A percentile compares a stretch with the other conserved stretches of the same genome.
These are phyloP conservation scores for Paraleonurus japonicus DNA, from an alignment of 257 asterid species.

Conservation along the genomic window DNA sequence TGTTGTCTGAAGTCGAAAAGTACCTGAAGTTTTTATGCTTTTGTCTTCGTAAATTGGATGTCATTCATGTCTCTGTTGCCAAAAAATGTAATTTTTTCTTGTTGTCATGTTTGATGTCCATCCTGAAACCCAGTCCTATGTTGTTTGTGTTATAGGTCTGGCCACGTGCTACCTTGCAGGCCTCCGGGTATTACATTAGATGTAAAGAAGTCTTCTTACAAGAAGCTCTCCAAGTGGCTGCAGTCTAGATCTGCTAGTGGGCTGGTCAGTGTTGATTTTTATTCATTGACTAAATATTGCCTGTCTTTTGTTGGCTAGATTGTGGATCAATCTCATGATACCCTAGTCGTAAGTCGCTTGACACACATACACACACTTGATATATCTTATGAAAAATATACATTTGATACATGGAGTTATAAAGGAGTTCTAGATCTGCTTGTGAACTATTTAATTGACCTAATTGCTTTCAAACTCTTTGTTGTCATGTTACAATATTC, in stretches of 20 bases:
- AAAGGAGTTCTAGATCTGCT: neutral
- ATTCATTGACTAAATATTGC: neutral
- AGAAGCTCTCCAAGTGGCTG: constrained; percentile 95
- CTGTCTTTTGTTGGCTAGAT: constrained; percentile 3
- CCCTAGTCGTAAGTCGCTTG: neutral
- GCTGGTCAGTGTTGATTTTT: constrained; percentile 47
- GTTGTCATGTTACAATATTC: constrained; percentile 8
- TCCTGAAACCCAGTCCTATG: neutral
- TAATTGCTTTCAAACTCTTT: constrained; percentile 2
- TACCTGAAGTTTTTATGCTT: neutral
- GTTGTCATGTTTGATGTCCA: constrained; percentile 21
- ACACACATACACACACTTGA: constrained; percentile 2
- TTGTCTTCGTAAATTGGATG: neutral
- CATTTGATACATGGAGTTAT: neutral
- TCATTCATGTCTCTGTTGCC: neutral
- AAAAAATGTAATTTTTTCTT: constrained; percentile 3
- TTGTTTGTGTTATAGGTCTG: constrained; percentile 65
- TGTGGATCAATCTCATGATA: neutral
- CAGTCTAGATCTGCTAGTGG: constrained; percentile 73
- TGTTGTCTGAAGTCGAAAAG: neutral
- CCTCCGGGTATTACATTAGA: constrained; percentile 76
- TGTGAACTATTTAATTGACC: neutral
- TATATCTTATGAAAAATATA: neutral
- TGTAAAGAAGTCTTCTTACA: constrained; percentile 87
- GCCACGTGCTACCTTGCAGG: constrained; percentile 89